Evolutionary conservation across 495 filamentous ascomycete species (phyloP), one percentile per base, ranked within the genome.

Genomic region (Penicillium chermesinum): DNA sequence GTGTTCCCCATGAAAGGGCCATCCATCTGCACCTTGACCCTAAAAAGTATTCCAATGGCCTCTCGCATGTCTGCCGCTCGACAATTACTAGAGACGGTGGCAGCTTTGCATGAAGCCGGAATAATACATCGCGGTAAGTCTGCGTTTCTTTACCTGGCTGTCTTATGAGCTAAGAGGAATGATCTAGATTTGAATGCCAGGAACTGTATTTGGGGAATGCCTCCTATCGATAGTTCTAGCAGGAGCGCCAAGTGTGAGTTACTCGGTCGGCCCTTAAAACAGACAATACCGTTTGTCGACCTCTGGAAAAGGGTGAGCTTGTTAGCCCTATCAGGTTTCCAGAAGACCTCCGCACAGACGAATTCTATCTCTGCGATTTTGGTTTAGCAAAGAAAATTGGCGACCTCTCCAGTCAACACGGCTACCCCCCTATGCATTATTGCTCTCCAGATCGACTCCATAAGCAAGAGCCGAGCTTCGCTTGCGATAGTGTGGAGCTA

Each of bases 281-380:
- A 57, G 30, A 42, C 2, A 22, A 51, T 59, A 39, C 54, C 43
- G 39, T 57, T 48, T 38, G 42, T 47, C 27, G 40, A 56, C 33
- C 46, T 58, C 7, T 49, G 34, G 50, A 52, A 49, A 41, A 42
- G 34, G 41, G 52, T 33, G 54, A 58, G 46, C 57, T 58, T 19
- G 54, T 61, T 10, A 49, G 43, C 41, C 41, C 54, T 39, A 17
- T 51, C 12, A 25, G 46, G 13, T 7, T 54, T 27, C 52, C 54
- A 9, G 0, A 27, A 15, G 42, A 52, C 41, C 40, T 59, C 44
- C 39, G 48, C 32, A 54, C 64, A 2, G 58, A 71, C 7, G 69
- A 74, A 37, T 76, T 79, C 44, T 81, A 79, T 59, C 53, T 82
- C 49, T 70, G 70, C 19, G 59, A 74, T 33, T 73, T 83, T 49